Base-by-base conservation (phyloP, 495 filamentous ascomycete species). In the Tuber borchii region DNA sequence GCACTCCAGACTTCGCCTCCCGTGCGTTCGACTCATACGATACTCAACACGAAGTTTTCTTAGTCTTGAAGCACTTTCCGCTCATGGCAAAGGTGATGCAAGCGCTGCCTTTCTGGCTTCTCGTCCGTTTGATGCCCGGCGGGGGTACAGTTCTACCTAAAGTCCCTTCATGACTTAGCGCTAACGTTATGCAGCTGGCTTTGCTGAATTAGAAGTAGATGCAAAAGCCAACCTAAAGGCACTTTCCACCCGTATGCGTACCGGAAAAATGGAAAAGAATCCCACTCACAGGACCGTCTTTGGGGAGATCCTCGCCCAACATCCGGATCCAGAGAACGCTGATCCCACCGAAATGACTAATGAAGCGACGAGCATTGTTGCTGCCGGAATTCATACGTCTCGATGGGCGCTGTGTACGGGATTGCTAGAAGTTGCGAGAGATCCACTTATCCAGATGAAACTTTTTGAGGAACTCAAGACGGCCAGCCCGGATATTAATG, bases 361-460 rank as follows among this genome's bases (percentile, higher is more conserved):
- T 9, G 85, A 87, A 43, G 85, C 79, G 0, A 74, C 83, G 34
- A 76, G 74, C 26, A 45, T 87, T 3, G 73, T 86, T 22, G 77
- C 78, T 0, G 86, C 85, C 1, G 86, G 85, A 0, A 82, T 76
- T 7, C 83, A 83, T 69, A 87, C 85, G 1, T 85, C 84, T 1
- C 81, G 82, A 0, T 76, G 83, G 9, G 72, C 83, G 4, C 77
- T 86, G 8, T 77, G 75, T 14, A 34, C 84, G 0, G 79, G 76
- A 0, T 78, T 80, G 1, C 86, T 83, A 45, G 73, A 86, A 65
- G 48, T 87, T 1, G 65, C 84, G 2, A 45, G 70, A 12, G 76
- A 85, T 31, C 74, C 75, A 8, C 34, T 48, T 3, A 74, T 83
- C 3, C 51, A 82, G 9, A 39, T 48, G 39, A 74, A 71, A 14